phyloP scores from a whole-genome alignment of 345 rosid genomes.

The Clarkia xantiana region DNA sequence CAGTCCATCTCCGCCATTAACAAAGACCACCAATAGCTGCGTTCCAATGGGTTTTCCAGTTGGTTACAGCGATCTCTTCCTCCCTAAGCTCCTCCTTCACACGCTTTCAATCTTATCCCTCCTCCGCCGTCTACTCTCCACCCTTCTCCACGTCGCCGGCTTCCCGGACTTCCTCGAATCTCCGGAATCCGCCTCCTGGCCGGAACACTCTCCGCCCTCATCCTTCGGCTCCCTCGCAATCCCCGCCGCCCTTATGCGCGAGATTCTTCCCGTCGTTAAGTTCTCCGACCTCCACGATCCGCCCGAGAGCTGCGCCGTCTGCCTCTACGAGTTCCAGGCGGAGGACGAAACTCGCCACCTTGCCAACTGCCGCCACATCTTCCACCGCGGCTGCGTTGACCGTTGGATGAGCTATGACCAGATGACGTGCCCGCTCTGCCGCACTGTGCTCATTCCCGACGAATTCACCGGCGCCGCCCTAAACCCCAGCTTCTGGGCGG shows the following conservation, averaged over 20 bases:
- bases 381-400: constrained; percentile 13
- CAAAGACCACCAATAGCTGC: no score
- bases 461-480: constrained; percentile 6
- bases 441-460: constrained; percentile 12
- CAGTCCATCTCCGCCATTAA: no score
- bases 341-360: constrained; percentile 11
- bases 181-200: not conserved
- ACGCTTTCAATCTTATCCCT: no score
- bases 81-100: no score
- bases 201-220: no score
- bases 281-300: constrained; percentile 10
- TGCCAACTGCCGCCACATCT: constrained; percentile 16
- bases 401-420: constrained; percentile 15
- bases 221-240: not conserved
- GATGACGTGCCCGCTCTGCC: constrained; percentile 15
- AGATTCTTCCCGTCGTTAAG: constrained; percentile 13
- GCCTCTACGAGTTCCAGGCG: constrained; percentile 14
- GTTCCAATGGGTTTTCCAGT: no score
- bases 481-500: constrained; percentile 13
- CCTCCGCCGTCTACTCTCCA: no score
- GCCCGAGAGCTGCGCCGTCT: constrained; percentile 17
- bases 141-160: constrained; percentile 6
- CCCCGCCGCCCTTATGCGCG: constrained; percentile 13
- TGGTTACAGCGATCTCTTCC: no score
- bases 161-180: constrained; percentile 10